Evolutionary conservation across 1,139 yeast species (phyloP).

Genomic region (Diutina neorugosa): DNA sequence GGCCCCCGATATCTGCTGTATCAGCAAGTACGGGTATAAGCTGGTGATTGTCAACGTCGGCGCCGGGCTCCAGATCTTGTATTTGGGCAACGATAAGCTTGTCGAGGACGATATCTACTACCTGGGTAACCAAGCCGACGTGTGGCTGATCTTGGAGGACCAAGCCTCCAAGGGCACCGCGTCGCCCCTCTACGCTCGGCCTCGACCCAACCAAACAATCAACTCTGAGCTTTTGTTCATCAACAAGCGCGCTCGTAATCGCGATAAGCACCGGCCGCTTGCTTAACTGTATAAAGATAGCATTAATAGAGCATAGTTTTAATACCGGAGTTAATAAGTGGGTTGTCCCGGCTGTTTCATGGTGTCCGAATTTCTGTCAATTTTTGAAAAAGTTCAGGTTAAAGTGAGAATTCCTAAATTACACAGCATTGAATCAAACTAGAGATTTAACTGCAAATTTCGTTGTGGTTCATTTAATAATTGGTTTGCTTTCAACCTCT

Average conservation of each 20-base stretch:
- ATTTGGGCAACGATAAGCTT: constrained; percentile 49
- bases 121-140: constrained; percentile 17
- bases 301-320: constrained; percentile 3
- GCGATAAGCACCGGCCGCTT: neutral
- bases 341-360: too few species aligned
- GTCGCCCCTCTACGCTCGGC: neutral
- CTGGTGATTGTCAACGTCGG: constrained; percentile 68
- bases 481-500: too few species aligned
- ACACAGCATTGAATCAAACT: too few species aligned
- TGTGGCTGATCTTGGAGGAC: constrained; percentile 7
- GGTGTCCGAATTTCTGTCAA: too few species aligned
- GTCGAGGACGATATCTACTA: constrained; percentile 31
- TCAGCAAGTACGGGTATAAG: constrained; percentile 62
- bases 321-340: too few species aligned
- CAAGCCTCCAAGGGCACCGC: constrained; percentile 13
- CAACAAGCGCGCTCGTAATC: constrained; percentile 31
- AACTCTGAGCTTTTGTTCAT: constrained; percentile 34
- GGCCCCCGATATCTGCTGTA: constrained; percentile 18
- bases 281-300: constrained; percentile 1
- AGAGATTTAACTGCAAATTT: too few species aligned
- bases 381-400: too few species aligned
- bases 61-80: constrained; percentile 55
- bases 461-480: too few species aligned
- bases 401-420: too few species aligned
- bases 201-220: constrained; percentile 6